Conservation (phyloP, 495 filamentous ascomycete genomes). For the Amniculicola lignicola region DNA sequence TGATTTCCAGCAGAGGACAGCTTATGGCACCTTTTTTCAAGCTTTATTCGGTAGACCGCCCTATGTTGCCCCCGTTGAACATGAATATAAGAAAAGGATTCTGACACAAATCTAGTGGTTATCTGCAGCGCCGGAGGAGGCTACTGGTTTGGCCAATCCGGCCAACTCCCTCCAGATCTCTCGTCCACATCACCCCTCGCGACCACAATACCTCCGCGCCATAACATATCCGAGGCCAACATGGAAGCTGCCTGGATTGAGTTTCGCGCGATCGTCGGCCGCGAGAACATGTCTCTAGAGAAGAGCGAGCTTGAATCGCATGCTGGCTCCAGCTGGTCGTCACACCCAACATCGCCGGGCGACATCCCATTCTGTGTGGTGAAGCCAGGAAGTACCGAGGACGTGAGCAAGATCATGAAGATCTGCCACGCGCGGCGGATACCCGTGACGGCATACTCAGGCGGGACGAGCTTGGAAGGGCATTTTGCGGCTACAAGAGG, state of each 20-base stretch:
- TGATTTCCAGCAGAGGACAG: conserved; percentile 51
- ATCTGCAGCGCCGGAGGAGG: conserved; percentile 58
- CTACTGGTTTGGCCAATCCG: conserved; percentile 69
- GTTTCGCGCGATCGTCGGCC: conserved; percentile 78
- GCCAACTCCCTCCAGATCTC: conserved; percentile 46
- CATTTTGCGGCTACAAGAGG: conserved; percentile 72
- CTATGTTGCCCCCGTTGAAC: not conserved
- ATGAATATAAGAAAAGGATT: not conserved
- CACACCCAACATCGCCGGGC: conserved; percentile 52
- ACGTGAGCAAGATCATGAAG: conserved; percentile 68
- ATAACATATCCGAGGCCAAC: conserved; percentile 69
- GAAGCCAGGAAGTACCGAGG: conserved; percentile 39
- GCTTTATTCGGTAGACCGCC: conserved; percentile 59
- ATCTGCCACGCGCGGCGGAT: conserved; percentile 67
- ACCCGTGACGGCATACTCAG: conserved; percentile 72
- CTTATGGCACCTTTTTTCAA: conserved; percentile 56
- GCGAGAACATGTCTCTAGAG: conserved; percentile 77
- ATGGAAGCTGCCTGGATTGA: conserved; percentile 93
- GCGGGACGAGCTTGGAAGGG: conserved; percentile 76
- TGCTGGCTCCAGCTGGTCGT: conserved; percentile 84
- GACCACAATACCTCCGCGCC: conserved; percentile 57
- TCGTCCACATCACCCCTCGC: conserved; percentile 64
- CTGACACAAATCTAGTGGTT: conserved; percentile 49
- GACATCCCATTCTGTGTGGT: conserved; percentile 42
- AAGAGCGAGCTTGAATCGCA: conserved; percentile 65